phyloP scores from a whole-genome alignment of 2,329 filamentous ascomycete species.

The Parasarocladium wereldwijsianum region DNA sequence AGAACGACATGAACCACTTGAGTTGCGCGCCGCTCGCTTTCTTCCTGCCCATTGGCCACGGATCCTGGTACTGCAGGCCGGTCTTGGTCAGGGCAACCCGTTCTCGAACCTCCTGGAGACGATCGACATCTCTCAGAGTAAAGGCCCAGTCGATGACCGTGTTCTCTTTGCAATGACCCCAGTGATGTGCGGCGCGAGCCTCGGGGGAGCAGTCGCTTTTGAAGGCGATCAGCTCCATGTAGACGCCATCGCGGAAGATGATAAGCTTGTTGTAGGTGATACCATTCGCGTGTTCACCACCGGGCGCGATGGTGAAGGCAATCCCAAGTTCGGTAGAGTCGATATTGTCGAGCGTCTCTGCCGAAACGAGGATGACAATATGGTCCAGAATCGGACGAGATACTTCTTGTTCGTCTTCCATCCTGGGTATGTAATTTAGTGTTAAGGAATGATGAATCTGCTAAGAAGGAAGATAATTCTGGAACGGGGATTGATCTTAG shows the following conservation, averaged over 20 bases:
- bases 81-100: conserved; percentile 17
- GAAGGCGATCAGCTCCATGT: conserved; percentile 54
- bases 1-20: conserved; percentile 42
- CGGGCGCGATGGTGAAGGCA: conserved; percentile 42
- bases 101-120: conserved; percentile 22
- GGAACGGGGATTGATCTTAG: too few species aligned
- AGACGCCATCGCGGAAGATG: conserved; percentile 46
- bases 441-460: too few species aligned
- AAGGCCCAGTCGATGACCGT: conserved; percentile 47
- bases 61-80: conserved; percentile 30
- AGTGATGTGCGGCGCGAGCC: conserved; percentile 35
- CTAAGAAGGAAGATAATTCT: too few species aligned
- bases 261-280: conserved; percentile 48
- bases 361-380: conserved; percentile 47
- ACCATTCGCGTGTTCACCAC: conserved; percentile 46
- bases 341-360: conserved; percentile 27
- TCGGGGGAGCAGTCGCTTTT: conserved; percentile 25
- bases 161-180: conserved; percentile 36
- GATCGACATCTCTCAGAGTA: conserved; percentile 21
- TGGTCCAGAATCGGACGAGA: conserved; percentile 37
- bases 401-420: conserved; percentile 1
- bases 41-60: conserved; percentile 35
- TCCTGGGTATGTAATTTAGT: too few species aligned
- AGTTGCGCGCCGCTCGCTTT: conserved; percentile 39
- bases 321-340: conserved; percentile 35